Evolutionary conservation across 2,329 filamentous ascomycete species (phyloP).

Genomic region (Tolypocladium cylindrosporum): DNA sequence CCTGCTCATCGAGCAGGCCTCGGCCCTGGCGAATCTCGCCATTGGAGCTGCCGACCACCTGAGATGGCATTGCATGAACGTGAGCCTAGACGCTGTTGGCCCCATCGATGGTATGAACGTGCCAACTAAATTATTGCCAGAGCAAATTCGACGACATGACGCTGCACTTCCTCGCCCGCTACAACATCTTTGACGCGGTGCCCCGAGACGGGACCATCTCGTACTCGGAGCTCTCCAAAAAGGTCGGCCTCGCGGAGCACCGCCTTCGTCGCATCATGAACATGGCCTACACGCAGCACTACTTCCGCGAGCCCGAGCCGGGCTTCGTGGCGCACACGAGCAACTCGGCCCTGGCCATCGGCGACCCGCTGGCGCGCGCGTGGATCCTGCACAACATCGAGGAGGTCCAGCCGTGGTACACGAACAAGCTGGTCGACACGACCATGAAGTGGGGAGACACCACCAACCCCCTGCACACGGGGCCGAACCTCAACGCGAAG

Average conservation of each 20-base stretch:
- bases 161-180: not conserved
- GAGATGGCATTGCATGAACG: not conserved
- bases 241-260: not conserved
- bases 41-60: not conserved
- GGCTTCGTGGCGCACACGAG: not conserved
- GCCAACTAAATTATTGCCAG: not conserved
- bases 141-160: not conserved
- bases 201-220: not conserved
- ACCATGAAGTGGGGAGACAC: not conserved
- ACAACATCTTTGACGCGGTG: not conserved
- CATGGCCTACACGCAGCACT: not conserved
- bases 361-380: not conserved
- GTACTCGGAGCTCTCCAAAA: not conserved
- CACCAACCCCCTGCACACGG: not conserved
- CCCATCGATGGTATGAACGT: not conserved
- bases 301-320: not conserved
- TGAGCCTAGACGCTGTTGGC: not conserved
- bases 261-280: not conserved
- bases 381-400: not conserved
- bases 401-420: not conserved
- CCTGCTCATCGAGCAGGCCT: not conserved
- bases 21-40: not conserved
- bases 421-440: not conserved
- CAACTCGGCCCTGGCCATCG: not conserved
- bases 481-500: not conserved